Conservation (phyloP, 2,329 filamentous ascomycete species). For the Phyllosticta citribraziliensis region DNA sequence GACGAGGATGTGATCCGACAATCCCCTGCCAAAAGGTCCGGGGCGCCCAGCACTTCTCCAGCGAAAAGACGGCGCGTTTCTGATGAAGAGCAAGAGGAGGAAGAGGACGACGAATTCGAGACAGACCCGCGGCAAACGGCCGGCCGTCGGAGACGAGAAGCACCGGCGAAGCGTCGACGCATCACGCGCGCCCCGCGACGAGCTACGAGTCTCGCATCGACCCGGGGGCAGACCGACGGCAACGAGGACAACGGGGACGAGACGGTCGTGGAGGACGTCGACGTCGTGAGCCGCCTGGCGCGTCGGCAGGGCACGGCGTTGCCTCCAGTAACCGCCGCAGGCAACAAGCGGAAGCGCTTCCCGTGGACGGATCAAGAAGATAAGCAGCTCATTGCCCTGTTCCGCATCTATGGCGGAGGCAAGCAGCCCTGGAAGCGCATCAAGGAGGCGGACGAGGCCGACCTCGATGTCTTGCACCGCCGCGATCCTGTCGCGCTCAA, state of each 20-base stretch:
- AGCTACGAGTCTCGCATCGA: neutral
- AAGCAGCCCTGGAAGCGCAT: neutral
- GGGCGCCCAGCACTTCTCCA: conserved; percentile 15
- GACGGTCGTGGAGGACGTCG: neutral
- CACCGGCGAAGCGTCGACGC: conserved; percentile 12
- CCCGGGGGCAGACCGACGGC: neutral
- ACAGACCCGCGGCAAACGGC: conserved; percentile 18
- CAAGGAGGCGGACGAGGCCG: neutral
- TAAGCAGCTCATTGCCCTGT: neutral
- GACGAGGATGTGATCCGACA: conserved; percentile 14
- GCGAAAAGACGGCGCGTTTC: conserved; percentile 17
- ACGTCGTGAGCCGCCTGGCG: neutral
- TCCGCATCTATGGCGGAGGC: neutral
- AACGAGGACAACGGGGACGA: neutral
- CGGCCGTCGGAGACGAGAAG: neutral
- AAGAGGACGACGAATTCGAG: conserved; percentile 37
- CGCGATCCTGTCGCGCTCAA: conserved; percentile 44
- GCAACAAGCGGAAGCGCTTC: conserved; percentile 10
- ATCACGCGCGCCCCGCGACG: neutral
- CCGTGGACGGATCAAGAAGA: conserved; percentile 1
- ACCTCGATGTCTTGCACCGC: conserved; percentile 15
- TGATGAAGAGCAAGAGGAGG: conserved; percentile 13
- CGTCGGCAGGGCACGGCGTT: neutral
- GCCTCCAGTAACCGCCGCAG: neutral
- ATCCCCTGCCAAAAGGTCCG: conserved; percentile 12